Conservation (phyloP, 306 rosid species). For the Cucurbita moschata region DNA sequence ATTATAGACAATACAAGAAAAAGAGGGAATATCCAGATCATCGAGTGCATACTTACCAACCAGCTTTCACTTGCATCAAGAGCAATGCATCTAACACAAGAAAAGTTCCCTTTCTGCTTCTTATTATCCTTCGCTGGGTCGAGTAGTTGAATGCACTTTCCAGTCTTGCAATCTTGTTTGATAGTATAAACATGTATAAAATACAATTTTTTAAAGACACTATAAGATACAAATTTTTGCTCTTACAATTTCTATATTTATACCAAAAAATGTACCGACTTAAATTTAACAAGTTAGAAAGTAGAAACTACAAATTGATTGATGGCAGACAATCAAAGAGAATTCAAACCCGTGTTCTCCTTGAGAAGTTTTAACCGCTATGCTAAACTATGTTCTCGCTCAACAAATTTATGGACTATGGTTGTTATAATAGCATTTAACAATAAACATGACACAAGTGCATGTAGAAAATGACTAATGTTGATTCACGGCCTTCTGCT, state of each 20-base stretch:
- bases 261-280: background rate
- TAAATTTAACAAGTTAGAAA: background rate
- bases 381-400: background rate
- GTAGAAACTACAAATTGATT: background rate
- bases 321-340: background rate
- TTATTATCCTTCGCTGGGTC: slow-evolving; percentile 44
- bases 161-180: slow-evolving; percentile 72
- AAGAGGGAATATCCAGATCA: background rate
- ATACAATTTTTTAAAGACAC: slow-evolving; percentile 4
- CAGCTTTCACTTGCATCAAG: slow-evolving; percentile 88
- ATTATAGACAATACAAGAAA: background rate
- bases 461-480: background rate
- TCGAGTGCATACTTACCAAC: slow-evolving; percentile 48
- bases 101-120: slow-evolving; percentile 38
- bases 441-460: background rate
- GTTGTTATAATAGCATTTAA: background rate
- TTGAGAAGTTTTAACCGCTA: background rate
- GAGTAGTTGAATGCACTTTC: slow-evolving; percentile 55
- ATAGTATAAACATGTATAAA: slow-evolving; percentile 7
- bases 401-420: background rate
- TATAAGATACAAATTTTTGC: slow-evolving; percentile 7
- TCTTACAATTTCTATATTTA: background rate
- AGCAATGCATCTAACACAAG: slow-evolving; percentile 58
- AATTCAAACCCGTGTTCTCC: background rate
- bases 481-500: background rate